Conservation (phyloP, 495 filamentous ascomycete genomes). For the Talaromyces proteolyticus region DNA sequence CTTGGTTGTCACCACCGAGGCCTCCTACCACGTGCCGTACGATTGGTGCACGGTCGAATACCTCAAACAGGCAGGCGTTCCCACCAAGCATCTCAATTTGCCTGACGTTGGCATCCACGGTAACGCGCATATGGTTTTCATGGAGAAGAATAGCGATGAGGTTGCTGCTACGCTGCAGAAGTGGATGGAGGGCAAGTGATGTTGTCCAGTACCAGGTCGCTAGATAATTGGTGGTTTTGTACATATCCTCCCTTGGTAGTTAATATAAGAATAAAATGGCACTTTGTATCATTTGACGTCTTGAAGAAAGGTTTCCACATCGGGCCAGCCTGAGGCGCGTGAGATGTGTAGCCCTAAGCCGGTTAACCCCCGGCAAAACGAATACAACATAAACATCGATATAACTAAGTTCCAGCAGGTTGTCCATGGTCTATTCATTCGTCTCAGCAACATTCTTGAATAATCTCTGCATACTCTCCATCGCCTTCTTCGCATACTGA, state of each 20-base stretch:
- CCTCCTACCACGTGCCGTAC: conserved; percentile 50
- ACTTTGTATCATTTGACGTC: too few relatives aligned
- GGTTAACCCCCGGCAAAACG: too few relatives aligned
- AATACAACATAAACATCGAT: too few relatives aligned
- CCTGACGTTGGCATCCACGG: conserved; percentile 41
- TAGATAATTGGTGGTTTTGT: too few relatives aligned
- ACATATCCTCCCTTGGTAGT: too few relatives aligned
- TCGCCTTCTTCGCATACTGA: conserved; percentile 53
- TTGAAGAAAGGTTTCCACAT: too few relatives aligned
- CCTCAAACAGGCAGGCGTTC: conserved; percentile 49
- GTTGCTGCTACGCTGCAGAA: conserved; percentile 34
- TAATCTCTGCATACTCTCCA: conserved; percentile 48
- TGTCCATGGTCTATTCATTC: conserved; percentile 2
- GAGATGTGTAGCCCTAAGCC: too few relatives aligned
- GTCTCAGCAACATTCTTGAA: conserved; percentile 35
- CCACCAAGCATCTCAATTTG: conserved; percentile 38
- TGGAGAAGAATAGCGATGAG: conserved; percentile 54
- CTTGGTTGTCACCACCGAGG: conserved; percentile 42
- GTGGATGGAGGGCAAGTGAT: too few relatives aligned
- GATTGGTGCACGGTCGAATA: conserved; percentile 51
- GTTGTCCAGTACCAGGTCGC: too few relatives aligned
- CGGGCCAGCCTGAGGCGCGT: too few relatives aligned
- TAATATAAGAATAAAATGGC: too few relatives aligned
- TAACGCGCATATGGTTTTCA: conserved; percentile 54
- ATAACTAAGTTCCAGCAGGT: too few relatives aligned